Evolutionary conservation across 2,329 filamentous ascomycete species (phyloP).

Genomic region (Lasiodiplodia citricola): DNA sequence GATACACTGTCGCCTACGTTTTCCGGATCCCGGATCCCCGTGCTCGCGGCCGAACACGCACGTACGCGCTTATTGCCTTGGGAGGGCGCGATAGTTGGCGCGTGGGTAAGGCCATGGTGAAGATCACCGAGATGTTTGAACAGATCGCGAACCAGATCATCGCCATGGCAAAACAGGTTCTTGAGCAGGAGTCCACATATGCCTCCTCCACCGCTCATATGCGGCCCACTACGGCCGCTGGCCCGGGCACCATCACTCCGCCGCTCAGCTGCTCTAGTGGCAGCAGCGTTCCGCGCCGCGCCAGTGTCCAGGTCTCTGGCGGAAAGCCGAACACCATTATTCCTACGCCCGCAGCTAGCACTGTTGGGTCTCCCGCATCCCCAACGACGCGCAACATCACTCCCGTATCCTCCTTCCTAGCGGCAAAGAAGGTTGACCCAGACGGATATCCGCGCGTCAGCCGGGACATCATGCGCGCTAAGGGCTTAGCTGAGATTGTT

Average conservation of each 20-base stretch:
- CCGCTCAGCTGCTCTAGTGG: slow-evolving; percentile 34
- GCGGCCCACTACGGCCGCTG: slow-evolving; percentile 35
- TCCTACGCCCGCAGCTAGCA: slow-evolving; percentile 27
- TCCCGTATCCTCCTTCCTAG: slow-evolving; percentile 63
- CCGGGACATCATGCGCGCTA: slow-evolving; percentile 58
- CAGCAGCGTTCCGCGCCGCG: slow-evolving; percentile 30
- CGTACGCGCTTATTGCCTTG: slow-evolving; percentile 63
- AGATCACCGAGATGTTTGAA: slow-evolving; percentile 54
- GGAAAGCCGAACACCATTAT: slow-evolving; percentile 11
- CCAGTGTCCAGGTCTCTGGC: slow-evolving; percentile 17
- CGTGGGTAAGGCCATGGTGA: slow-evolving; percentile 47
- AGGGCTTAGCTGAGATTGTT: slow-evolving; percentile 63
- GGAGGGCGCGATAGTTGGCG: slow-evolving; percentile 62
- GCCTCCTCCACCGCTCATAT: slow-evolving; percentile 30
- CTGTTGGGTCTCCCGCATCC: slow-evolving; percentile 39
- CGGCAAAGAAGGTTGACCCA: slow-evolving; percentile 60
- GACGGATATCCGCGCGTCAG: slow-evolving; percentile 60
- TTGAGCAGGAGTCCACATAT: slow-evolving; percentile 42
- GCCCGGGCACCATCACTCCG: slow-evolving; percentile 35
- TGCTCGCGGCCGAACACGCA: slow-evolving; percentile 61
- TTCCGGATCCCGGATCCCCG: slow-evolving; percentile 64
- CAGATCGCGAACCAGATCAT: slow-evolving; percentile 60
- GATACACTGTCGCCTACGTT: slow-evolving; percentile 65
- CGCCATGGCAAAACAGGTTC: slow-evolving; percentile 45
- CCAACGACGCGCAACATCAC: slow-evolving; percentile 53